These are phyloP conservation scores for Heliamphora pulchella DNA, from an alignment of 179 eudicot species.

Conservation along the genomic window DNA sequence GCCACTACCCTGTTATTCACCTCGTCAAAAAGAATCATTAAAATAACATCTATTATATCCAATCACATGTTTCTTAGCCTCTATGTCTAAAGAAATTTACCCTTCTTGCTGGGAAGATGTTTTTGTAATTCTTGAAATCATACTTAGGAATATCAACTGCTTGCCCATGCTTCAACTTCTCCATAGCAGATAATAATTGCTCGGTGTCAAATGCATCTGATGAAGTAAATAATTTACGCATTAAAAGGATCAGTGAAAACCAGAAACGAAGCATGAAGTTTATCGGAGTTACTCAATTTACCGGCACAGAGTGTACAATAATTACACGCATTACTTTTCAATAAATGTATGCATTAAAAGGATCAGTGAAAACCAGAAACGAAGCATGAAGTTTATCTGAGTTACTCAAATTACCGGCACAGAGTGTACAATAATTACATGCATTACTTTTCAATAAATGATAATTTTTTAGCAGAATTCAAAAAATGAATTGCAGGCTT, in stretches of 20 bases:
- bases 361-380: neutral
- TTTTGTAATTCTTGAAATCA: conserved; percentile 77
- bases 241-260: conserved; percentile 19
- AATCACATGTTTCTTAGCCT: neutral
- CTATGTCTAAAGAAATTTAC: conserved; percentile 32
- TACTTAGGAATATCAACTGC: conserved; percentile 85
- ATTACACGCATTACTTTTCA: neutral
- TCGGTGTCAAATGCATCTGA: conserved; percentile 94
- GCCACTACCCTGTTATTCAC: conserved; percentile 9
- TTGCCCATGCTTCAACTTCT: conserved; percentile 76
- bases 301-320: neutral
- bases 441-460: neutral
- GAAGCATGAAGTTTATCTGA: neutral
- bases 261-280: neutral
- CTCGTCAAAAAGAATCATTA: neutral
- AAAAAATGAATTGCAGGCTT: neutral
- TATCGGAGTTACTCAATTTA: neutral
- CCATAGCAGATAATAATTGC: conserved; percentile 56
- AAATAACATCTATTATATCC: neutral
- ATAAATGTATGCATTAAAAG: conserved; percentile 16
- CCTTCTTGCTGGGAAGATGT: conserved; percentile 70
- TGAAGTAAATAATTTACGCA: conserved; percentile 12
- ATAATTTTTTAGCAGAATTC: neutral
- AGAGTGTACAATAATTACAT: neutral
- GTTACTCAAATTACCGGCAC: neutral